Percentiles rank a stretch among this genome's conserved stretches.
Evolutionary conservation across 75 land plant species (phyloP).

Genomic region (Pinus tabuliformis): DNA sequence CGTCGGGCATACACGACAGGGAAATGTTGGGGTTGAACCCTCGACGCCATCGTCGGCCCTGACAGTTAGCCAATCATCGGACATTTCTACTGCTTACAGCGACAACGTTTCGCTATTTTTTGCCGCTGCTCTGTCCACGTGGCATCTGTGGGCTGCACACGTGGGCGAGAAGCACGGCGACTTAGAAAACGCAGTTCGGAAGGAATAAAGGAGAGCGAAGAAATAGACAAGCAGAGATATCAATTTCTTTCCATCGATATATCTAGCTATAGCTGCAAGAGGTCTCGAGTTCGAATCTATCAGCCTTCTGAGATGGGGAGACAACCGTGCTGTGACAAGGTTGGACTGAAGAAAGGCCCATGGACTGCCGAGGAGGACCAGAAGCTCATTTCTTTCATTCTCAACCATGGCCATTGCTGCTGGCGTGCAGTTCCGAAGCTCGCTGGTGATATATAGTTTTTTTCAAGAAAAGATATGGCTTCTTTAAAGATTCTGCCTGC

Average conservation of each 20-base stretch:
- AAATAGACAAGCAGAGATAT: not conserved
- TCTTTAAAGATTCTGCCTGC: not conserved
- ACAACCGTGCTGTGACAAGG: conserved; percentile 43
- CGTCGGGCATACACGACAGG: too few species aligned
- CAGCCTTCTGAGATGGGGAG: conserved; percentile 17
- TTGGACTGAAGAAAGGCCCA: conserved; percentile 37
- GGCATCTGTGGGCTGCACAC: conserved; percentile 1
- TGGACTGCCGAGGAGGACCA: conserved; percentile 40
- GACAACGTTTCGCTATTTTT: too few species aligned
- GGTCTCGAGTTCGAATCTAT: not conserved
- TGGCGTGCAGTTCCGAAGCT: conserved; percentile 43
- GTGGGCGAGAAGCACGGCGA: conserved; percentile 3
- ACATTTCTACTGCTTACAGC: too few species aligned
- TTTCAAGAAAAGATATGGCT: not conserved
- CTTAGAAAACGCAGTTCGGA: not conserved
- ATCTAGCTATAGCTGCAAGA: not conserved
- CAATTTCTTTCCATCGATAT: not conserved
- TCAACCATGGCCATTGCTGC: conserved; percentile 29
- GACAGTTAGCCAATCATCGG: too few species aligned
- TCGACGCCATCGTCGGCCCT: too few species aligned
- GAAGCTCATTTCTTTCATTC: conserved; percentile 38
- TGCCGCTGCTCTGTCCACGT: too few species aligned
- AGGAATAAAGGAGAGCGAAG: too few species aligned
- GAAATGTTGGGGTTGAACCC: too few species aligned
- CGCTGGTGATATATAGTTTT: conserved; percentile 16